Conservation (phyloP, 164 flowering plant genomes). For the Annona cherimola region DNA sequence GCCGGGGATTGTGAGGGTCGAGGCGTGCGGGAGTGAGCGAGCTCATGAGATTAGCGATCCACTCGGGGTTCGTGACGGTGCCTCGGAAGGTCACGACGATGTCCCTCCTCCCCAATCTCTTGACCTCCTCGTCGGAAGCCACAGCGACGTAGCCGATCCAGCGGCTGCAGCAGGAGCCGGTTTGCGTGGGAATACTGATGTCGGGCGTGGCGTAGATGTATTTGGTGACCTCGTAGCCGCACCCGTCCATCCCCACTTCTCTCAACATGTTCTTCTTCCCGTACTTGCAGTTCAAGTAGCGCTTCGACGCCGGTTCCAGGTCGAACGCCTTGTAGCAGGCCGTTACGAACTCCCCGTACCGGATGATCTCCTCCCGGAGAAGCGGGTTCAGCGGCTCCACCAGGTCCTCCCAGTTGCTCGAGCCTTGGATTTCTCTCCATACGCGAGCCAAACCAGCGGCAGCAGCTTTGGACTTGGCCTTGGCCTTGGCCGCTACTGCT, state of each 20-base stretch:
- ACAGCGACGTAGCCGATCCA: slow-evolving; percentile 87
- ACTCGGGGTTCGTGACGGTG: slow-evolving; percentile 63
- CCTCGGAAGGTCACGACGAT: slow-evolving; percentile 65
- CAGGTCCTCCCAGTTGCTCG: slow-evolving; percentile 59
- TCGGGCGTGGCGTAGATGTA: slow-evolving; percentile 78
- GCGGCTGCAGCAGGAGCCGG: slow-evolving; percentile 33
- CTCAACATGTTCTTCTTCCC: slow-evolving; percentile 45
- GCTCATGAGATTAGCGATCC: slow-evolving; percentile 80
- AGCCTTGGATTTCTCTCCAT: slow-evolving; percentile 74
- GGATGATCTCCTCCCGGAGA: slow-evolving; percentile 53
- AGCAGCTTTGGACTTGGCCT: neutral
- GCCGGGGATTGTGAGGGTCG: slow-evolving; percentile 48
- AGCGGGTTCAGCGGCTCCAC: slow-evolving; percentile 62
- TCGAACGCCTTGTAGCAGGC: slow-evolving; percentile 78
- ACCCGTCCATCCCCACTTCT: slow-evolving; percentile 43
- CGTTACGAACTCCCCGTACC: slow-evolving; percentile 60
- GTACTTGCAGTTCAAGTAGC: slow-evolving; percentile 68
- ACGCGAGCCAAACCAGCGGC: slow-evolving; percentile 19
- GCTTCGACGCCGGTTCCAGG: slow-evolving; percentile 53
- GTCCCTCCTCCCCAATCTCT: slow-evolving; percentile 62
- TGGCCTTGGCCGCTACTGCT: neutral
- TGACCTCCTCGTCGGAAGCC: slow-evolving; percentile 37
- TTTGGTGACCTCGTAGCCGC: slow-evolving; percentile 63
- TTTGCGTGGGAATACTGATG: slow-evolving; percentile 43
- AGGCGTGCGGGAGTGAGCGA: slow-evolving; percentile 60